Conservation (phyloP, 2,329 filamentous ascomycete species). For the Leptographium radiaticola region DNA sequence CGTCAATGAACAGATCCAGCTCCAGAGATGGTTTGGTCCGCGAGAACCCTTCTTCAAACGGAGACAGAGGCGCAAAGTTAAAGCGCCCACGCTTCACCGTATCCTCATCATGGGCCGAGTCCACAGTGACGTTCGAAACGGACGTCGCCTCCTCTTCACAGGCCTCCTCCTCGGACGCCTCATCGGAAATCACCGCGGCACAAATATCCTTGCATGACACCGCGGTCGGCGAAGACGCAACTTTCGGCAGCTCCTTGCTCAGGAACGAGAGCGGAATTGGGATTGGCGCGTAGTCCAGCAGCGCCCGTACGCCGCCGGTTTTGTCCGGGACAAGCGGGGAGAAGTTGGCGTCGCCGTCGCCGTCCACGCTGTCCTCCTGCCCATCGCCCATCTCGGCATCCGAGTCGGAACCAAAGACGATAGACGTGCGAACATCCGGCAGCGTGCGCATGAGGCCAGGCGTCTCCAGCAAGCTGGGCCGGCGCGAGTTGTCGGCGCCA, state of each 20-base stretch:
- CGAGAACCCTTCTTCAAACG: conserved; percentile 3
- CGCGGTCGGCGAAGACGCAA: neutral
- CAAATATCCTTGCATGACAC: neutral
- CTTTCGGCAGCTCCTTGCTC: neutral
- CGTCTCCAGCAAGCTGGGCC: conserved; percentile 17
- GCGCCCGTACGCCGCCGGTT: neutral
- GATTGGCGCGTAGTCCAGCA: neutral
- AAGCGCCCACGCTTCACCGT: neutral
- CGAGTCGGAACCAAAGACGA: neutral
- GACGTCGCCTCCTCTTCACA: neutral
- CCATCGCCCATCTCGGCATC: neutral
- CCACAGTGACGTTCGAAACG: neutral
- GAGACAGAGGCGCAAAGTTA: neutral
- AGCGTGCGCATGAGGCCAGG: conserved; percentile 9
- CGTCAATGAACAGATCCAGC: neutral
- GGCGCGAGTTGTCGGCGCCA: conserved; percentile 17
- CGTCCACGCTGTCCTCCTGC: neutral
- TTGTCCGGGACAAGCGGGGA: neutral
- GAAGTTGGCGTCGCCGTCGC: neutral
- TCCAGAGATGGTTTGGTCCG: conserved; percentile 1
- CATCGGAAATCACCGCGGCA: neutral
- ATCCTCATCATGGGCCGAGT: neutral
- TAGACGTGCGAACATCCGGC: neutral
- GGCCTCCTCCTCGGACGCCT: neutral
- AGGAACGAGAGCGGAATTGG: neutral